Evolutionary conservation across 2,329 filamentous ascomycete species (phyloP), one percentile per base, ranked within the genome.

Genomic region (Annulohypoxylon truncatum): DNA sequence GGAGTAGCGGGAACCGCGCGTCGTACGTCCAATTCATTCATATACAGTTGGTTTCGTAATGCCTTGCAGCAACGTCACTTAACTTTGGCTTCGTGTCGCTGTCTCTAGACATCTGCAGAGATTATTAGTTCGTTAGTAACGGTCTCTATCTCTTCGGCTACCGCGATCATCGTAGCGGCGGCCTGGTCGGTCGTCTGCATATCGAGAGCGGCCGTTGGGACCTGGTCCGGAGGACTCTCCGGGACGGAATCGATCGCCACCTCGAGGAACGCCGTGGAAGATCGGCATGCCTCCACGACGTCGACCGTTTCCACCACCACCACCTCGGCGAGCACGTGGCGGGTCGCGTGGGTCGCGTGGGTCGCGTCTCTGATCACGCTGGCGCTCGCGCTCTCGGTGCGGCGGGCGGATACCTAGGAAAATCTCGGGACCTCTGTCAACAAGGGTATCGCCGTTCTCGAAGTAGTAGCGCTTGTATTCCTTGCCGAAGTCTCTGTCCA

Each of bases 391-490:
- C 72, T 87, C 84, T 8, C 85, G 80, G 64, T 86, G 83, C 1
- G 88, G 87, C 22, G 87, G 87, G 20, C 22, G 88, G 81, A 90
- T 89, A 13, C 87, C 88, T 50, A 87, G 80, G 73, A 90, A 90
- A 35, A 90, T 88, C 76, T 94, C 92, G 13, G 87, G 87, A 12
- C 91, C 92, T 57, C 89, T 84, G 76, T 94, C 91, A 46, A 94
- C 90, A 57, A 94, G 88, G 4, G 79, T 74, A 64, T 89, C 87
- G 0, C 83, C 84, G 60, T 89, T 82, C 76, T 93, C 90, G 71
- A 94, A 94, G 0, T 89, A 90, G 76, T 92, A 93, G 29, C 91
- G 84, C 75, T 92, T 89, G 78, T 87, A 86, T 54, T 87, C 84
- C 55, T 83, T 79, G 66, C 82, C 83, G 35, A 83, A 72, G 44